phyloP scores from a whole-genome alignment of 352 stramenopile species.

The Pythium plurisporium region DNA sequence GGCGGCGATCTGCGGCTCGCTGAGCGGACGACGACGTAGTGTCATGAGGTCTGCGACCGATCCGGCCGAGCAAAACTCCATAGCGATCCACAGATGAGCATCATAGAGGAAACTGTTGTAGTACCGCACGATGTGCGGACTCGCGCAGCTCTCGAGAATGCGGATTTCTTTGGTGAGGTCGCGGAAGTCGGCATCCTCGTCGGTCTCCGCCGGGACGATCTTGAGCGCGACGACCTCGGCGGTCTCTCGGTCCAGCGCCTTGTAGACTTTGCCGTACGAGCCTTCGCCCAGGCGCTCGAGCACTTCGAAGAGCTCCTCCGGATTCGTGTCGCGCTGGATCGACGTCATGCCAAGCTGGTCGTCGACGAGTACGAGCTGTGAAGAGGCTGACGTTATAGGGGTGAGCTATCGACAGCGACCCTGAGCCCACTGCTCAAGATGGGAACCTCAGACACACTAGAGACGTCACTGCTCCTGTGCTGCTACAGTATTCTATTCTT shows the following conservation, averaged over 20 bases:
- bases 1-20: constrained; percentile 81
- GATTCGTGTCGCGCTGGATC: constrained; percentile 63
- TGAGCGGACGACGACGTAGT: constrained; percentile 61
- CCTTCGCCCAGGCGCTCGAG: constrained; percentile 76
- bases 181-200: constrained; percentile 78
- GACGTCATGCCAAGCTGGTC: constrained; percentile 32
- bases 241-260: constrained; percentile 59
- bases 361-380: neutral
- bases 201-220: constrained; percentile 81
- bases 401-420: too few species aligned
- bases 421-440: too few species aligned
- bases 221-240: constrained; percentile 87
- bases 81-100: constrained; percentile 90
- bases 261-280: constrained; percentile 80
- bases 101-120: constrained; percentile 80
- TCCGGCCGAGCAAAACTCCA: constrained; percentile 92
- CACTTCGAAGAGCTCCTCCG: constrained; percentile 64
- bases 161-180: constrained; percentile 89
- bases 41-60: constrained; percentile 90
- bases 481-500: too few species aligned
- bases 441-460: too few species aligned
- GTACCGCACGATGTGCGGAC: constrained; percentile 88
- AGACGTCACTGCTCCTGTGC: too few species aligned
- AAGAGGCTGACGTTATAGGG: neutral
- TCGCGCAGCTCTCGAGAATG: constrained; percentile 85